A percentile compares a stretch with the other conserved stretches of the same genome.
Conservation (phyloP, 2,329 filamentous ascomycete species). For the Beauveria sp. region DNA sequence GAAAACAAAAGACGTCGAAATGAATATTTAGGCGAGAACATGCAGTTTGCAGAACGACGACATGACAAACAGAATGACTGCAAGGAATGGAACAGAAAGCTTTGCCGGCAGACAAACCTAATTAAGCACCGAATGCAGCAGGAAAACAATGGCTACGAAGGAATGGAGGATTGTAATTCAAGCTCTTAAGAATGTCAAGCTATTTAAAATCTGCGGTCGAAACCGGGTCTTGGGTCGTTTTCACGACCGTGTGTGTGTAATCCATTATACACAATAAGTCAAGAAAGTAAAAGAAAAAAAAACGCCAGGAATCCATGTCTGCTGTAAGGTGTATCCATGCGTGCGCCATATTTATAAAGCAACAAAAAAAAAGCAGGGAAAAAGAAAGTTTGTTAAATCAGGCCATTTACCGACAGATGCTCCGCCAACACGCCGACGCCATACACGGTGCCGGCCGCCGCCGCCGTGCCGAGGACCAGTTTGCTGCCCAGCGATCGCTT, state of each 20-base stretch:
- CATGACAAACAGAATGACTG: neutral
- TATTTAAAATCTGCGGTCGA: neutral
- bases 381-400: neutral
- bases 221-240: neutral
- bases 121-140: neutral
- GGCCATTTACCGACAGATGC: slow-evolving; percentile 37
- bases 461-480: slow-evolving; percentile 44
- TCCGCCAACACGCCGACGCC: slow-evolving; percentile 51
- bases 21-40: neutral
- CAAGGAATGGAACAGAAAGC: neutral
- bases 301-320: slow-evolving; percentile 5
- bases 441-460: slow-evolving; percentile 49
- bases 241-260: neutral
- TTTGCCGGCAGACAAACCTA: neutral
- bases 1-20: neutral
- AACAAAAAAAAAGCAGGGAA: neutral
- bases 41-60: neutral
- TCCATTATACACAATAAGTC: neutral
- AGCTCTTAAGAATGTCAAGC: neutral
- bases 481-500: slow-evolving; percentile 38
- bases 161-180: neutral
- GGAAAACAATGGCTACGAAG: neutral
- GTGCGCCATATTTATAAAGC: neutral
- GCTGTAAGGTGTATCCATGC: slow-evolving; percentile 1
- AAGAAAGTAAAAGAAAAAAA: neutral